Conservation (phyloP, 2,329 filamentous ascomycete genomes). For the Aspergillus aculeatus region DNA sequence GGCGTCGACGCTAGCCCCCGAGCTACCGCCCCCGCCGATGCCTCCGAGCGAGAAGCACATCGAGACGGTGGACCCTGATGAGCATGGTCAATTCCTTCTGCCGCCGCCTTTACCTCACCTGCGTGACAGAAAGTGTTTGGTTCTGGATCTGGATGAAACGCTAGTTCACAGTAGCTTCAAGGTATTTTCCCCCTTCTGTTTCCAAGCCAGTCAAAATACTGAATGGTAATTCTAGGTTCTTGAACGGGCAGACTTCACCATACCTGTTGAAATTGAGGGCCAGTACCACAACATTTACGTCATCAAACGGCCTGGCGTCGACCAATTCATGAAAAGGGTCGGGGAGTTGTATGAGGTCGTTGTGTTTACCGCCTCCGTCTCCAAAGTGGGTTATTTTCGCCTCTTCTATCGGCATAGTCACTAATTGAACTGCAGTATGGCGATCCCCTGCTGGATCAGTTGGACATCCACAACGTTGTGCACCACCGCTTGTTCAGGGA, state of each 20-base stretch:
- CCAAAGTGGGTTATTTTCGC: slow-evolving; percentile 65
- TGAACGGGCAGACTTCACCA: slow-evolving; percentile 97
- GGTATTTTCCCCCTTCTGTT: slow-evolving; percentile 49
- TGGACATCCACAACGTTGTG: slow-evolving; percentile 95
- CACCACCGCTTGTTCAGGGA: slow-evolving; percentile 96
- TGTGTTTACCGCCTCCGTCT: slow-evolving; percentile 96
- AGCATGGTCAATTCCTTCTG: slow-evolving; percentile 68
- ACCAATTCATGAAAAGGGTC: slow-evolving; percentile 98
- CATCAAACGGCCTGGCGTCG: slow-evolving; percentile 97
- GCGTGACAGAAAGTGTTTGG: slow-evolving; percentile 86
- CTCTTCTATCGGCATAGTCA: background rate
- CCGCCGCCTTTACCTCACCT: slow-evolving; percentile 78
- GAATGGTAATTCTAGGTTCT: slow-evolving; percentile 65
- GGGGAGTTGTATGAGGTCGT: slow-evolving; percentile 98
- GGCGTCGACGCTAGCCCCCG: slow-evolving; percentile 47
- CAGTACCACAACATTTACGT: slow-evolving; percentile 99
- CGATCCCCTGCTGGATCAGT: slow-evolving; percentile 89
- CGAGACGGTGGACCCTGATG: slow-evolving; percentile 32
- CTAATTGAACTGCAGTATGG: slow-evolving; percentile 66
- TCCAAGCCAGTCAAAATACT: background rate
- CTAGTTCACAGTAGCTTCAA: slow-evolving; percentile 99
- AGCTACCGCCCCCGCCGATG: slow-evolving; percentile 54
- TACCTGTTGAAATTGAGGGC: slow-evolving; percentile 97
- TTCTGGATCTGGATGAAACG: slow-evolving; percentile 94
- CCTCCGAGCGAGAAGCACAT: slow-evolving; percentile 38